phyloP scores from a whole-genome alignment of 169 alveolate species.

The Eimeria brunetti region DNA sequence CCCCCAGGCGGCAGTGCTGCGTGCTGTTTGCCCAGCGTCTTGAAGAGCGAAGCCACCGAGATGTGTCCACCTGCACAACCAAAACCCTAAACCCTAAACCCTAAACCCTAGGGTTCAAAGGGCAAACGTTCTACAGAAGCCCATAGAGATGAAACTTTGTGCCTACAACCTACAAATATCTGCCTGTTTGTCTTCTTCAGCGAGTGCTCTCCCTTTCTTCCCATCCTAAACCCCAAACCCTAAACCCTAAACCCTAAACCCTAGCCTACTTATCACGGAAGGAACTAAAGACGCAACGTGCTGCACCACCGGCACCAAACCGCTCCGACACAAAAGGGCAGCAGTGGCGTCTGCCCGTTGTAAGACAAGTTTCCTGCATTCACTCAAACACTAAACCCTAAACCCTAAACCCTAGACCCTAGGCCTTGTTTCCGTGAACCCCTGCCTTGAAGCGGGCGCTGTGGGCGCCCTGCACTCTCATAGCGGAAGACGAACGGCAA shows the following conservation, averaged over 20 bases:
- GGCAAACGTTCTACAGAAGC: background rate
- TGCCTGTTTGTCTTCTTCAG: too few species aligned
- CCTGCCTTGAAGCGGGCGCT: background rate
- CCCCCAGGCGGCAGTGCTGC: conserved; percentile 31
- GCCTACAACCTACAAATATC: background rate
- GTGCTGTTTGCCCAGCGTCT: conserved; percentile 20
- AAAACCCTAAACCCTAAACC: conserved; percentile 39
- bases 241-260: conserved; percentile 33
- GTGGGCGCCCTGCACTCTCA: background rate
- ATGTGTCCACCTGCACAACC: conserved; percentile 1
- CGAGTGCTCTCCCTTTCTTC: background rate
- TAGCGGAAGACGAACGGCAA: background rate
- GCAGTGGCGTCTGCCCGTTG: conserved; percentile 13
- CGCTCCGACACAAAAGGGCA: background rate
- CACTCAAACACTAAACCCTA: conserved; percentile 17
- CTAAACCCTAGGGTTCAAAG: background rate
- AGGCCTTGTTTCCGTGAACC: background rate
- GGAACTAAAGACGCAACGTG: conserved; percentile 16
- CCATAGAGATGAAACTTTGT: background rate
- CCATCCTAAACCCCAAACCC: background rate
- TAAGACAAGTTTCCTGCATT: background rate
- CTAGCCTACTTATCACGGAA: conserved; percentile 1
- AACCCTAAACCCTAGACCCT: conserved; percentile 29
- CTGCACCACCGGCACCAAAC: conserved; percentile 33
- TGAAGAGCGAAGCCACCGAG: conserved; percentile 37